These are phyloP conservation scores for Thymus quinquecostatus DNA, from an alignment of 257 asterid species.

Conservation along the genomic window DNA sequence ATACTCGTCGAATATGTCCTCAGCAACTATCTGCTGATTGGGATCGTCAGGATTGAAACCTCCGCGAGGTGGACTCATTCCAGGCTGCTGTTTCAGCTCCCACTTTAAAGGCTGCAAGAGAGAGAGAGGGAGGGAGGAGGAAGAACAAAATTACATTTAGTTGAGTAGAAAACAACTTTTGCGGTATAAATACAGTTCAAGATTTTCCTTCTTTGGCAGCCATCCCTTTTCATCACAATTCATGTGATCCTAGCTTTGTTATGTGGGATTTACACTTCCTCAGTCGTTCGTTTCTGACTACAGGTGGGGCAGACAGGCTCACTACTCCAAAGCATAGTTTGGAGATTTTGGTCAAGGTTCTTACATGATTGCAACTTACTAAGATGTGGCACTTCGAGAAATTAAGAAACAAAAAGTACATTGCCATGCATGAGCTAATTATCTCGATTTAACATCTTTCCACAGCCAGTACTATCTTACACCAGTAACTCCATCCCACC, in stretches of 20 bases:
- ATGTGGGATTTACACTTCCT: not conserved
- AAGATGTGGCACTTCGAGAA: constrained; percentile 13
- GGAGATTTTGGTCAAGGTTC: not conserved
- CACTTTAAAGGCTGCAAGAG: constrained; percentile 70
- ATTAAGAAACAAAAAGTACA: constrained; percentile 10
- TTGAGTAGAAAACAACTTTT: not conserved
- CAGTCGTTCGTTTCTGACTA: not conserved
- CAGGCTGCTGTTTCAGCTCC: constrained; percentile 95
- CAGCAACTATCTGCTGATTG: constrained; percentile 98
- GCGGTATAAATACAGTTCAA: not conserved
- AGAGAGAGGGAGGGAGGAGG: not conserved
- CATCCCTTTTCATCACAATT: not conserved
- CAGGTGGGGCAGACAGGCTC: no score
- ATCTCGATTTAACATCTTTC: constrained; percentile 2
- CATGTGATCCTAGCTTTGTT: not conserved
- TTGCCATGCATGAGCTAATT: not conserved
- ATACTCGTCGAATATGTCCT: constrained; percentile 94
- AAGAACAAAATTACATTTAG: not conserved
- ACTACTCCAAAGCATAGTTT: not conserved
- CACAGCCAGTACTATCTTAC: not conserved
- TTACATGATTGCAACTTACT: constrained; percentile 1
- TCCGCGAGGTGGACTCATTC: constrained; percentile 95
- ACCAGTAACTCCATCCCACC: not conserved
- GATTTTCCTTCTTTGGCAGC: not conserved
- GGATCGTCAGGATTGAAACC: constrained; percentile 85